Conservation (phyloP, 2,329 filamentous ascomycete species). For the Blastomyces gilchristii region DNA sequence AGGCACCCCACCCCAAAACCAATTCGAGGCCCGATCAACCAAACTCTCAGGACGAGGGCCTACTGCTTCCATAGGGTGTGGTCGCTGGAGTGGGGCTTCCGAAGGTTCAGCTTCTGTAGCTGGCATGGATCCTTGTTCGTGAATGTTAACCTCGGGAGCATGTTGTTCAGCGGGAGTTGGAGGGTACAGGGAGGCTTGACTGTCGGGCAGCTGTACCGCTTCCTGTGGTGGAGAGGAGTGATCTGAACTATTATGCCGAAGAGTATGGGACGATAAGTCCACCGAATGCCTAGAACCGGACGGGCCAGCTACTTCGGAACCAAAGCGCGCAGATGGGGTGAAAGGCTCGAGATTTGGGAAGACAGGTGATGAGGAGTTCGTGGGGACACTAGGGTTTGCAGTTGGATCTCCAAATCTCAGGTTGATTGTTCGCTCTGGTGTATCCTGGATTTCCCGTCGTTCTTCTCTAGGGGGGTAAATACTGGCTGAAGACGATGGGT, state of each 20-base stretch:
- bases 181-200: background rate
- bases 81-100: background rate
- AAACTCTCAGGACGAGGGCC: conserved; percentile 17
- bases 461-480: background rate
- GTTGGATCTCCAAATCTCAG: background rate
- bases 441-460: background rate
- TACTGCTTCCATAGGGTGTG: background rate
- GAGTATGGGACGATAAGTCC: background rate
- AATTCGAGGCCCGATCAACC: conserved; percentile 27
- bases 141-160: background rate
- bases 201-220: background rate
- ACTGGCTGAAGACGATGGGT: background rate
- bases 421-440: background rate
- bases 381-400: background rate
- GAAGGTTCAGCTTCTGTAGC: background rate
- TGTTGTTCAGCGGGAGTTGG: background rate
- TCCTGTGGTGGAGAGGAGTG: background rate
- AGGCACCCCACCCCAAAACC: conserved; percentile 38
- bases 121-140: background rate
- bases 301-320: conserved; percentile 4
- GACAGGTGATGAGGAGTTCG: background rate
- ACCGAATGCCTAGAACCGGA: background rate
- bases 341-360: conserved; percentile 1
- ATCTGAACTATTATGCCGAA: background rate
- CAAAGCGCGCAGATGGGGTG: background rate